phyloP scores from a whole-genome alignment of 2,329 filamentous ascomycete species.

The Fusarium veterinarium region DNA sequence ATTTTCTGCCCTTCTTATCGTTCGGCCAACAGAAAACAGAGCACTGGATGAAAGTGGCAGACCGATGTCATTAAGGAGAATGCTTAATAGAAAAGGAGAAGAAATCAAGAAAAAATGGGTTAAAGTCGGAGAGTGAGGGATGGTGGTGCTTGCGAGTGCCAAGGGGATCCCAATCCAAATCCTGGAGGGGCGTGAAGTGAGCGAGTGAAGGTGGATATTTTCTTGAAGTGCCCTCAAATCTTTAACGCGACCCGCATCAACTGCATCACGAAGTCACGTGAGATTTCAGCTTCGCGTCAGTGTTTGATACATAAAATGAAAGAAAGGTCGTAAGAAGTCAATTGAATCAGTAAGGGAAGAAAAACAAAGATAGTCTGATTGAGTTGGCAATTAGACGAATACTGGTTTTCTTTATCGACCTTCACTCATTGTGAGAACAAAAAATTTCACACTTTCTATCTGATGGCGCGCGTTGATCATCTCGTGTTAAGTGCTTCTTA shows the following conservation, averaged over 20 bases:
- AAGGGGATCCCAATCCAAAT: constrained; percentile 15
- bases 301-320: not conserved
- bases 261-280: constrained; percentile 46
- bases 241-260: constrained; percentile 33
- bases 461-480: constrained; percentile 2
- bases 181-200: constrained; percentile 22
- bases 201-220: constrained; percentile 22
- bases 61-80: not conserved
- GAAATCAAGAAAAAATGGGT: not conserved
- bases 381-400: not conserved
- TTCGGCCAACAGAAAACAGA: constrained; percentile 26
- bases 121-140: not conserved
- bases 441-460: not conserved
- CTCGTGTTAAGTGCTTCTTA: constrained; percentile 22
- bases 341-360: not conserved
- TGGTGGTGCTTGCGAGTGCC: constrained; percentile 3
- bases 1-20: constrained; percentile 11
- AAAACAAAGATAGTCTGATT: not conserved
- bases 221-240: constrained; percentile 11
- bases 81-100: not conserved
- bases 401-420: not conserved
- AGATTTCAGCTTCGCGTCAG: not conserved
- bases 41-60: constrained; percentile 22
- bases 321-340: not conserved
- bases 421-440: constrained; percentile 6